Evolutionary conservation across 805 yeast species (phyloP), one percentile per base, ranked within the genome.

Genomic region (Ogataea trehaloabstinens): DNA sequence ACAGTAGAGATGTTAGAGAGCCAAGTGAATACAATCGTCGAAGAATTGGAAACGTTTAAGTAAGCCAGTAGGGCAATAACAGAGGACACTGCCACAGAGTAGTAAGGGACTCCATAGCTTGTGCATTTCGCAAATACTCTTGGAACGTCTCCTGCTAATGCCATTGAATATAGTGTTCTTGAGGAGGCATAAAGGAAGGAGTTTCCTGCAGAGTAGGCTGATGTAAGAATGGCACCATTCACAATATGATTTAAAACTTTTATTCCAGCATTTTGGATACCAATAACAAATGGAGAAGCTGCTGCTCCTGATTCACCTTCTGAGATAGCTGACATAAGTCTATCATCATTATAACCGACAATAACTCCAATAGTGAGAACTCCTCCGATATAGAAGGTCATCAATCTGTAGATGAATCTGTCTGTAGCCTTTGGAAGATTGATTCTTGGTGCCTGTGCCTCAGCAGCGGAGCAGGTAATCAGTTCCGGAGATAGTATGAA

Each of bases 261-360:
- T 33, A 78, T 72, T 35, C 83, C 81, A 4, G 81, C 83, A 53
- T 69, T 74, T 61, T 71, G 73, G 51, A 75, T 78, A 33, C 82
- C 85, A 52, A 80, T 71, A 39, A 80, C 84, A 48, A 78, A 80
- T 3, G 85, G 85, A 22, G 83, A 78, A 13, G 82, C 80, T 21
- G 80, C 71, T 19, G 84, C 84, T 46, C 79, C 76, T 2, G 61
- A 45, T 7, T 59, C 34, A 45, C 78, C 80, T 25, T 65, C 59
- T 4, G 66, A 66, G 48, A 73, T 59, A 7, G 73, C 74, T 33
- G 44, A 47, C 45, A 73, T 59, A 42, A 82, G 66, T 35, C 67
- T 63, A 18, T 68, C 63, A 51, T 79, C 80, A 35, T 66, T 69
- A 35, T 69, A 70, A 32, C 79, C 68, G 37, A 79, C 86, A 44